These are phyloP conservation scores for Chiua virens DNA, from an alignment of 768 basidiomycete species.

Conservation along the genomic window DNA sequence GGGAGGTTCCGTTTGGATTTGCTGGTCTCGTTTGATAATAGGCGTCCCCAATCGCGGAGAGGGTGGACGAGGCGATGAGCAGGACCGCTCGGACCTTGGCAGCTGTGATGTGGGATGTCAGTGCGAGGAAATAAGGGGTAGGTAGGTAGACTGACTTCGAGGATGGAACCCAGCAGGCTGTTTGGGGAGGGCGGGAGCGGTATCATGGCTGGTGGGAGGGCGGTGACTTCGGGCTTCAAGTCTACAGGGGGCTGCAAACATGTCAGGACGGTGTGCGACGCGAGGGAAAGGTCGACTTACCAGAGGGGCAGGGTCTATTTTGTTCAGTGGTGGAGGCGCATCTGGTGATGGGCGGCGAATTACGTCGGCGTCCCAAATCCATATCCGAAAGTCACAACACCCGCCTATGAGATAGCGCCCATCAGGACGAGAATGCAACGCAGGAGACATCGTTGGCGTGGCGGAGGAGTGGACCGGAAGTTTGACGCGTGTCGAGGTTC, in stretches of 20 bases:
- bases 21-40: not conserved
- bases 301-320: slow-evolving; percentile 6
- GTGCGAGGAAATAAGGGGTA: not conserved
- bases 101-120: slow-evolving; percentile 10
- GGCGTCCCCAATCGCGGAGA: not conserved
- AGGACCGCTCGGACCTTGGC: slow-evolving; percentile 3
- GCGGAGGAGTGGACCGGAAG: slow-evolving; percentile 19
- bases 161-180: slow-evolving; percentile 16
- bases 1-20: slow-evolving; percentile 8
- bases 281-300: slow-evolving; percentile 5
- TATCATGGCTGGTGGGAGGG: slow-evolving; percentile 1
- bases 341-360: slow-evolving; percentile 15
- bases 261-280: not conserved
- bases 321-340: slow-evolving; percentile 7
- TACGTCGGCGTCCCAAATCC: slow-evolving; percentile 28
- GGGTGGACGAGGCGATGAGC: not conserved
- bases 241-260: slow-evolving; percentile 8
- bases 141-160: slow-evolving; percentile 10
- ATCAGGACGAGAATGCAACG: slow-evolving; percentile 32
- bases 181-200: slow-evolving; percentile 24
- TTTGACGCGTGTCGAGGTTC: slow-evolving; percentile 25
- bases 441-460: slow-evolving; percentile 32
- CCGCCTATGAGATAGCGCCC: slow-evolving; percentile 28
- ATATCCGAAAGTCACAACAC: slow-evolving; percentile 30
- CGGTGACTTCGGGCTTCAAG: slow-evolving; percentile 1